These are phyloP conservation scores for Parathielavia appendiculata DNA, from an alignment of 495 filamentous ascomycete species.

Conservation along the genomic window DNA sequence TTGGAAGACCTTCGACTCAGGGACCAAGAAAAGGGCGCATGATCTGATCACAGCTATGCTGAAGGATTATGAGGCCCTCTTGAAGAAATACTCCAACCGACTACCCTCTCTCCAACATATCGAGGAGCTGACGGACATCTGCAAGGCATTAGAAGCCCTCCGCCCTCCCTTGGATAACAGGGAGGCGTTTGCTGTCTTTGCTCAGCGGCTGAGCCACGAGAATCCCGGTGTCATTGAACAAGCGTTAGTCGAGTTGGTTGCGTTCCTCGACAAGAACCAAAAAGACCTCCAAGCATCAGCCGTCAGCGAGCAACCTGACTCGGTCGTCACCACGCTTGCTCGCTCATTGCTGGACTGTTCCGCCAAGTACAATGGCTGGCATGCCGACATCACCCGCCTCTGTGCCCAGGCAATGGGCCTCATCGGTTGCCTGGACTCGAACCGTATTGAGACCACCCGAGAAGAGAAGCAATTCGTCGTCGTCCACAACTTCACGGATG, in stretches of 20 bases:
- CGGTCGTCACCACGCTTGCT: conserved; percentile 62
- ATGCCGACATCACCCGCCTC: conserved; percentile 60
- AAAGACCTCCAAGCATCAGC: conserved; percentile 76
- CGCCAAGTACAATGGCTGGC: conserved; percentile 67
- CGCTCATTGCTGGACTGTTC: conserved; percentile 78
- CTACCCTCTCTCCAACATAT: conserved; percentile 78
- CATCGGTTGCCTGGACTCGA: conserved; percentile 87
- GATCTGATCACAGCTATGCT: conserved; percentile 62
- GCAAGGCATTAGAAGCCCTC: conserved; percentile 56
- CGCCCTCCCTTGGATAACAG: conserved; percentile 52
- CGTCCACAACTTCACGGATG: conserved; percentile 73
- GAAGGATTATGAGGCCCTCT: conserved; percentile 49
- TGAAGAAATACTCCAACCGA: conserved; percentile 60
- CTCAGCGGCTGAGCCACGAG: conserved; percentile 69
- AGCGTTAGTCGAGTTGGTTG: conserved; percentile 68
- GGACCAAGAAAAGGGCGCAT: conserved; percentile 52
- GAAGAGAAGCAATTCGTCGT: conserved; percentile 76
- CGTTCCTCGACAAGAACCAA: conserved; percentile 68
- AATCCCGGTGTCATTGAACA: conserved; percentile 76
- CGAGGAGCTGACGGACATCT: conserved; percentile 58
- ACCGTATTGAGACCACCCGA: conserved; percentile 73
- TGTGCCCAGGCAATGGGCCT: conserved; percentile 77
- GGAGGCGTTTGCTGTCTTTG: conserved; percentile 58
- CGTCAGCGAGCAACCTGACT: conserved; percentile 77
- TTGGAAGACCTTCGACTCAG: conserved; percentile 62